phyloP scores from a whole-genome alignment of 75 land plant species.

The Ceratopteris richardii region DNA sequence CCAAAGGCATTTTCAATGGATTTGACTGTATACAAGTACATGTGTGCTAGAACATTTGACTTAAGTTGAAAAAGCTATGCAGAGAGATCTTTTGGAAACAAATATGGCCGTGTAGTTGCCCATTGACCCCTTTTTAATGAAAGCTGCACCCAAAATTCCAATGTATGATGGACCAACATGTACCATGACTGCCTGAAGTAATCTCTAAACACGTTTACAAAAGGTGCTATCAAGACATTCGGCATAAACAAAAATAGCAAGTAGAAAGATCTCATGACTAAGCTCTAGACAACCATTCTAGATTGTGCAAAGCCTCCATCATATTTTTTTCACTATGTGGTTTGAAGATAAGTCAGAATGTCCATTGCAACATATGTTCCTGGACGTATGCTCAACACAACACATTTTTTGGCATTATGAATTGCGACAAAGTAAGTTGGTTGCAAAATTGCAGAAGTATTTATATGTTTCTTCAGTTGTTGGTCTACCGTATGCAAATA shows the following conservation, averaged over 20 bases:
- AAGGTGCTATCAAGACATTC: constrained; percentile 52
- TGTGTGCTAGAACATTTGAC: constrained; percentile 27
- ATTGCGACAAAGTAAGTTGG: constrained; percentile 30
- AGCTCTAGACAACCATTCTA: constrained; percentile 37
- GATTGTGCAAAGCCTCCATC: constrained; percentile 43
- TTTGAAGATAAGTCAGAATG: constrained; percentile 34
- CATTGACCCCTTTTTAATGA: constrained; percentile 92
- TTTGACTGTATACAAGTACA: constrained; percentile 9
- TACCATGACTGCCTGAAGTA: constrained; percentile 54
- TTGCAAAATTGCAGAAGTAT: no score
- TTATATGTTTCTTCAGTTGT: no score
- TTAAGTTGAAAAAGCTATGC: constrained; percentile 20
- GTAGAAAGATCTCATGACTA: constrained; percentile 37
- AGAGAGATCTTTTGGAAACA: constrained; percentile 39
- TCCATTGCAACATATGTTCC: constrained; percentile 32
- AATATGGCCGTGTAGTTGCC: no score
- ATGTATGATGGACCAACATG: constrained; percentile 36
- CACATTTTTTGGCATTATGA: constrained; percentile 13
- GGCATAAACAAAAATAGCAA: constrained; percentile 53
- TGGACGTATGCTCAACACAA: constrained; percentile 29
- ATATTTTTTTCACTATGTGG: constrained; percentile 46
- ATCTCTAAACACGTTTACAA: constrained; percentile 40
- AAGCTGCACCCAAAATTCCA: constrained; percentile 80
- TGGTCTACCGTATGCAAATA: no score
- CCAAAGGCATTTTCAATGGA: constrained; percentile 27